Evolutionary conservation across 2,329 filamentous ascomycete genomes (phyloP).

Genomic region (Pestalotiopsis sp.): DNA sequence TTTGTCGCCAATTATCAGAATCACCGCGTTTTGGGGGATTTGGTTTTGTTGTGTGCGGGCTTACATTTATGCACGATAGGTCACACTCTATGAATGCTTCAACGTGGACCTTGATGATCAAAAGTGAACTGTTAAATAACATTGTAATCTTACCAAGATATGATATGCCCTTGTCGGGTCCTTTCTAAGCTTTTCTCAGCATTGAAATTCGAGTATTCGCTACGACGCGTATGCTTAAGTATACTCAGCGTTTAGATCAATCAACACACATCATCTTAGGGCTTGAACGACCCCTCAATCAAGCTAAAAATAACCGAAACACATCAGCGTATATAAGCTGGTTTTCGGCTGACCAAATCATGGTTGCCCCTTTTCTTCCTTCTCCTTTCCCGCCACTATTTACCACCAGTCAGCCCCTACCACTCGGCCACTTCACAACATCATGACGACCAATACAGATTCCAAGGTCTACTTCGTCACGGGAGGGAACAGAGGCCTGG

Average conservation of each 20-base stretch:
- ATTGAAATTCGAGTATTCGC: no score
- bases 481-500: slow-evolving; percentile 42
- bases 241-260: neutral
- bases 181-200: no score
- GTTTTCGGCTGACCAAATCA: neutral
- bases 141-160: no score
- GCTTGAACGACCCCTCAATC: neutral
- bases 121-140: no score
- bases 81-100: no score
- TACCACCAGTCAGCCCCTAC: neutral
- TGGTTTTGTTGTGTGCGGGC: no score
- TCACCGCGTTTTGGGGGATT: no score
- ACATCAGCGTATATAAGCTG: neutral
- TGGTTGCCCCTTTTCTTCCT: neutral
- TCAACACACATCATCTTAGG: neutral
- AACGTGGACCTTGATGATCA: no score
- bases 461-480: slow-evolving; percentile 37
- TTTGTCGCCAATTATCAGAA: no score
- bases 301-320: neutral
- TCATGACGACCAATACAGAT: neutral
- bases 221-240: neutral
- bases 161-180: no score
- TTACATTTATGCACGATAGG: no score
- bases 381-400: neutral
- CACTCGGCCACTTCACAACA: neutral